phyloP scores from a whole-genome alignment of 345 rosid species.

The Carallia brachiata region DNA sequence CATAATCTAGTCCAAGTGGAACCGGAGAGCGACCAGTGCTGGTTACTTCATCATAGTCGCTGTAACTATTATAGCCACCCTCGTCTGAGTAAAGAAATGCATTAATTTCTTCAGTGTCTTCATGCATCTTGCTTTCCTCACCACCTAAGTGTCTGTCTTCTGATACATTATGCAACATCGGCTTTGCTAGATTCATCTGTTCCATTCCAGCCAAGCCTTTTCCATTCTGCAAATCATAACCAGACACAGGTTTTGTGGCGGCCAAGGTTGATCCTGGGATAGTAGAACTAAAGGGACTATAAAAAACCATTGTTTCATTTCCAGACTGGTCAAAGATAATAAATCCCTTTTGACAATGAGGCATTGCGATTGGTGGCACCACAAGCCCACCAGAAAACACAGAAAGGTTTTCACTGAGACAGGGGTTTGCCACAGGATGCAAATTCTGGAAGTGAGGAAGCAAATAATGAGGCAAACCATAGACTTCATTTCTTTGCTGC shows the following conservation, averaged over 20 bases:
- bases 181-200: conserved; percentile 25
- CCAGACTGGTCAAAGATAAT: conserved; percentile 26
- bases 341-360: conserved; percentile 21
- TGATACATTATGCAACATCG: conserved; percentile 27
- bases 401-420: conserved; percentile 33
- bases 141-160: conserved; percentile 35
- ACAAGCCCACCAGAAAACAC: conserved; percentile 23
- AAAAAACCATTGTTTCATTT: conserved; percentile 25
- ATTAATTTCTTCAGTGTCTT: conserved; percentile 25
- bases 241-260: conserved; percentile 19
- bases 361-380: conserved; percentile 27
- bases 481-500: conserved; percentile 39
- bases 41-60: conserved; percentile 15
- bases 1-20: conserved; percentile 7
- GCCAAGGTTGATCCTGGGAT: conserved; percentile 27
- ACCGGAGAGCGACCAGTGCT: conserved; percentile 26
- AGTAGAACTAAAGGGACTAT: conserved; percentile 35
- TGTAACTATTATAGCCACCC: conserved; percentile 15
- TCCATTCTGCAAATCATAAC: conserved; percentile 27
- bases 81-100: conserved; percentile 28
- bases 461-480: conserved; percentile 39
- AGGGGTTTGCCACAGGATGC: conserved; percentile 28
- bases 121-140: conserved; percentile 36
- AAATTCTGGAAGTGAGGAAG: conserved; percentile 39
- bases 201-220: conserved; percentile 29